Evolutionary conservation across 202 grass and related monocot genomes (phyloP), one percentile per base, ranked within the genome.

Genomic region (Schoenoplectus tabernaemontani): DNA sequence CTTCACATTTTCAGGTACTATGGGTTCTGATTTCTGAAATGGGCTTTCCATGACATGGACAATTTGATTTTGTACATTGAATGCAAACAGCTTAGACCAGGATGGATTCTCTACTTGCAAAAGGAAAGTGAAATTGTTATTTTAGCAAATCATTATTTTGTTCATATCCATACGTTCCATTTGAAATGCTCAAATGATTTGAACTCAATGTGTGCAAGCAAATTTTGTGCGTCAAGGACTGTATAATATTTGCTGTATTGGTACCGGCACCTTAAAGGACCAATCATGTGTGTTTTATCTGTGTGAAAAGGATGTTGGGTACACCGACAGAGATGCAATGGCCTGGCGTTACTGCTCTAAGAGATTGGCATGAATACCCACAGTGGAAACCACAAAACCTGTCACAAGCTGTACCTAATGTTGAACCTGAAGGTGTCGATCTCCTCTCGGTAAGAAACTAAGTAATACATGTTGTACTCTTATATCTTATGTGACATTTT

Each of bases 1-100:
- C 95, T 98, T 86, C 88, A 92, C 83, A 98, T 98, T 88, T 98
- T 95, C 83, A 95, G 91, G 96, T 95, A 0, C 13, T 26, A 1
- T 51, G 47, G 96, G 90, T 84, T 43, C 42, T 22, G n/a, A 33
- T 17, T 68, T 42, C 2, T 9, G 38, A 16, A 12, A 2, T 23
- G n/a, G 38, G 9, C 3, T 22, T 68, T 22, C 39, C 38, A 22
- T 11, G 17, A 43, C 43, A 38, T 43, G n/a, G 64, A 12, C 30
- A 3, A 62, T 68, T 68, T 43, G n/a, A 68, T 68, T 20, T 43
- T 43, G 8, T 24, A 43, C 17, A 22, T 42, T 23, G 1, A n/a
- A 43, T 43, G n/a, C 43, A 20, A 42, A 23, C 9, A 3, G 15
- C 17, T 34, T 38, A 3, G 33, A 64, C 33, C 5, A 19, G n/a